Conservation (phyloP, 768 basidiomycete genomes). For the Tricholoma furcatifolium region DNA sequence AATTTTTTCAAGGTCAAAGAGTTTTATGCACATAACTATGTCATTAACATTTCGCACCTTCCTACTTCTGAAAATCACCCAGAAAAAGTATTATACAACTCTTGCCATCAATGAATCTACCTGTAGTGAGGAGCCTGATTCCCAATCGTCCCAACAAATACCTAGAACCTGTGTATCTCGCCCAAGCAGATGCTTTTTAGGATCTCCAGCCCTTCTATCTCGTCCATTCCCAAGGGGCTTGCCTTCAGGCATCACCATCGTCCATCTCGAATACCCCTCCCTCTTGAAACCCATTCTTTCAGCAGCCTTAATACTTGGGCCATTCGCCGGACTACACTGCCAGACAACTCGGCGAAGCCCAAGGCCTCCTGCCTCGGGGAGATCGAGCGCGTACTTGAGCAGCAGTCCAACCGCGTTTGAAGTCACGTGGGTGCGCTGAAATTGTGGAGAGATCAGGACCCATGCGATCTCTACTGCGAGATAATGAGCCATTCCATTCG, state of each 20-base stretch:
- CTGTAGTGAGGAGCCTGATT: constrained; percentile 9
- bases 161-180: constrained; percentile 48
- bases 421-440: constrained; percentile 63
- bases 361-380: constrained; percentile 40
- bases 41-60: no score
- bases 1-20: no score
- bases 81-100: not conserved
- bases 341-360: constrained; percentile 64
- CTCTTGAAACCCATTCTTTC: constrained; percentile 56
- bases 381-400: constrained; percentile 46
- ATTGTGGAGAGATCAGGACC: constrained; percentile 33
- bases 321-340: constrained; percentile 51
- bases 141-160: constrained; percentile 49
- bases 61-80: no score
- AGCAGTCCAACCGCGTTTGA: constrained; percentile 51
- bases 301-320: constrained; percentile 46
- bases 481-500: not conserved
- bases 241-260: constrained; percentile 39
- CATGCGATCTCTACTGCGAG: constrained; percentile 11
- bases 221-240: constrained; percentile 39
- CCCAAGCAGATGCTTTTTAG: constrained; percentile 28
- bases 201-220: constrained; percentile 34
- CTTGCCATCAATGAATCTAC: constrained; percentile 14
- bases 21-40: no score
- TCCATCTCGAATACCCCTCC: constrained; percentile 57